A percentile compares a stretch with the other conserved stretches of the same genome.
These are phyloP conservation scores for Millerozyma miso DNA, from an alignment of 805 yeast species.

Conservation along the genomic window DNA sequence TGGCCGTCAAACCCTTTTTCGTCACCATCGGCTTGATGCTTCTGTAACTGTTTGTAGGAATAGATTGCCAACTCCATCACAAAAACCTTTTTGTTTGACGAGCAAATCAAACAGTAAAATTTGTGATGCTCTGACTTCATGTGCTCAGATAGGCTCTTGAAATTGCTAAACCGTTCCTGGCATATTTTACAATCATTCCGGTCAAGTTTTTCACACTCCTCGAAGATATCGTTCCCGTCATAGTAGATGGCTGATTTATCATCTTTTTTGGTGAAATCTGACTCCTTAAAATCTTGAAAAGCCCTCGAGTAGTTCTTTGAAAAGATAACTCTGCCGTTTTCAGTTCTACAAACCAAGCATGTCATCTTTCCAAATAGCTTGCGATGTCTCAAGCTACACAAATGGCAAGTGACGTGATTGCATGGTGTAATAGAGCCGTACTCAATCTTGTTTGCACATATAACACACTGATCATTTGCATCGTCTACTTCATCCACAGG, in stretches of 20 bases:
- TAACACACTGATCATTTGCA: constrained; percentile 54
- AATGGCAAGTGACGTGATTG: constrained; percentile 78
- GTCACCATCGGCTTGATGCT: constrained; percentile 75
- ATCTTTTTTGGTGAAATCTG: constrained; percentile 30
- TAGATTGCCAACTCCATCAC: constrained; percentile 64
- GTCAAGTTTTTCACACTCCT: constrained; percentile 49
- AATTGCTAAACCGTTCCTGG: constrained; percentile 38
- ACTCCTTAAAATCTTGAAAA: constrained; percentile 33
- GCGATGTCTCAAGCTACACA: constrained; percentile 77
- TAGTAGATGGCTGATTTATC: constrained; percentile 55
- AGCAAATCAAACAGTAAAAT: constrained; percentile 72
- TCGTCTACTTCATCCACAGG: constrained; percentile 30
- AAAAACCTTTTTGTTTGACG: constrained; percentile 71
- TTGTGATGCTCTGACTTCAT: constrained; percentile 58
- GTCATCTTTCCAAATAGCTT: constrained; percentile 68
- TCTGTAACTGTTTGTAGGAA: constrained; percentile 56
- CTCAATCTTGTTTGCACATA: constrained; percentile 74
- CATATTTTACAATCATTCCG: constrained; percentile 56
- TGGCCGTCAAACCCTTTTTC: constrained; percentile 79
- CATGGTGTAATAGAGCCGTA: constrained; percentile 76
- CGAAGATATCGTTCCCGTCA: constrained; percentile 47
- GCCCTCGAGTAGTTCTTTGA: constrained; percentile 42
- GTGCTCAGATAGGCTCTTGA: constrained; percentile 63
- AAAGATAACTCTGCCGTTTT: constrained; percentile 53
- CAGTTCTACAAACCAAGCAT: constrained; percentile 84